A percentile compares a stretch with the other conserved stretches of the same genome.
These are phyloP conservation scores for Musa beccarii DNA, from an alignment of 176 grass and related monocot genomes.

Conservation along the genomic window DNA sequence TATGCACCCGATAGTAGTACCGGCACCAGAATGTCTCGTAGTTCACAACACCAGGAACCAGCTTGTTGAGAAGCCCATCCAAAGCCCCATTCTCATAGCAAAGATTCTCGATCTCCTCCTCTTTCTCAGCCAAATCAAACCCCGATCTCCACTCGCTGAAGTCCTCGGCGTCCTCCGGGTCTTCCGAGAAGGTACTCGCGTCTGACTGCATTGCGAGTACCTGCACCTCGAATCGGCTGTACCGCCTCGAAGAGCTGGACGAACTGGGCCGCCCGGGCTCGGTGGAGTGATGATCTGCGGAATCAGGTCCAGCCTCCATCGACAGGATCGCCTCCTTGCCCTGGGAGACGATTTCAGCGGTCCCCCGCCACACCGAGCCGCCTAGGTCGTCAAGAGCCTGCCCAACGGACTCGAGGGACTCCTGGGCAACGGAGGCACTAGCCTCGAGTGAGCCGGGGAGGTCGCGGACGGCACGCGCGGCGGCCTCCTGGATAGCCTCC, in stretches of 20 bases:
- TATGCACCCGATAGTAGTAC: constrained; percentile 74
- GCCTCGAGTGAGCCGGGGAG: neutral
- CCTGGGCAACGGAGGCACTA: no score
- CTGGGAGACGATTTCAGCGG: neutral
- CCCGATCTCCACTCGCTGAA: constrained; percentile 49
- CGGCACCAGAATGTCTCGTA: constrained; percentile 63
- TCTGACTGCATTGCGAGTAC: constrained; percentile 68
- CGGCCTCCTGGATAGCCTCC: constrained; percentile 36
- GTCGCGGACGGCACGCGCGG: constrained; percentile 30
- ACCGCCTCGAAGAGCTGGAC: constrained; percentile 11
- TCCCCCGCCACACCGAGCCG: constrained; percentile 32
- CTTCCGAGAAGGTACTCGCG: constrained; percentile 52
- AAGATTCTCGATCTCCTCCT: constrained; percentile 66
- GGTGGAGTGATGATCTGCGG: no score
- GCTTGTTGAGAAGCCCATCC: constrained; percentile 48
- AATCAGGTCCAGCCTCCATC: constrained; percentile 20
- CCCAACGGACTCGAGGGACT: no score
- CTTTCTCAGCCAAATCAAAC: constrained; percentile 57
- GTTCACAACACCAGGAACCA: constrained; percentile 59
- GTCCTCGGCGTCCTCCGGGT: constrained; percentile 66
- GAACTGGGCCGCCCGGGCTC: neutral
- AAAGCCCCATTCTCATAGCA: constrained; percentile 53
- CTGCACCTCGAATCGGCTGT: constrained; percentile 72
- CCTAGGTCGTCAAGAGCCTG: constrained; percentile 6
- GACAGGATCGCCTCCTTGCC: constrained; percentile 40